Percentiles rank a stretch among this genome's conserved stretches.
Evolutionary conservation across 2,329 filamentous ascomycete genomes (phyloP).

Genomic region (Aspergillus costaricaensis): DNA sequence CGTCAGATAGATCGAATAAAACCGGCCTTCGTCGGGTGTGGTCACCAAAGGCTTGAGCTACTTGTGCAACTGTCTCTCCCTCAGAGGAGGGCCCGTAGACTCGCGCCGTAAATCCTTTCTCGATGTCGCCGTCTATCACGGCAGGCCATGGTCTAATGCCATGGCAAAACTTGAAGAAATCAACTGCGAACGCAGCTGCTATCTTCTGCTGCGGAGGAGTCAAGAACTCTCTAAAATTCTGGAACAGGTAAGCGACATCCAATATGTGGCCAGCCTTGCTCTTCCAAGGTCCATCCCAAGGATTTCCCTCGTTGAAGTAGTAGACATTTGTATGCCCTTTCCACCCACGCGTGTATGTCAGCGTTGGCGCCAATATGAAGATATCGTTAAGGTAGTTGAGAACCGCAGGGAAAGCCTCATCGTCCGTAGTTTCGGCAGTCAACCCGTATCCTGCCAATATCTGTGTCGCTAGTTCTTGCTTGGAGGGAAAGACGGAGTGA

Average conservation of each 20-base stretch:
- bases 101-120: conserved; percentile 26
- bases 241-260: conserved; percentile 49
- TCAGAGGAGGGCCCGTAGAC: conserved; percentile 29
- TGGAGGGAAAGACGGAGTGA: conserved; percentile 18
- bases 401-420: conserved; percentile 45
- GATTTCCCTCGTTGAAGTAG: conserved; percentile 52
- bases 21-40: conserved; percentile 25
- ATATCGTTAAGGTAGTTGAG: conserved; percentile 51
- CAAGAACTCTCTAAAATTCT: conserved; percentile 49
- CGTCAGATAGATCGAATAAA: conserved; percentile 26
- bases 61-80: conserved; percentile 9
- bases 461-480: conserved; percentile 29
- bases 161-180: conserved; percentile 44
- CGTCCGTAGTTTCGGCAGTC: conserved; percentile 37
- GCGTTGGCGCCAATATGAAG: conserved; percentile 47
- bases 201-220: conserved; percentile 33
- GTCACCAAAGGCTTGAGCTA: conserved; percentile 23
- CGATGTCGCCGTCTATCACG: conserved; percentile 18
- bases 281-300: conserved; percentile 48
- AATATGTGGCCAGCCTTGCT: conserved; percentile 48
- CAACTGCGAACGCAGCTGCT: conserved; percentile 37
- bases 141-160: conserved; percentile 38
- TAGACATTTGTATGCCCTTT: conserved; percentile 41
- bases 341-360: conserved; percentile 45
- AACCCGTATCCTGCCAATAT: conserved; percentile 47